phyloP scores from a whole-genome alignment of 2,329 filamentous ascomycete genomes.

The Sporothrix globosa region DNA sequence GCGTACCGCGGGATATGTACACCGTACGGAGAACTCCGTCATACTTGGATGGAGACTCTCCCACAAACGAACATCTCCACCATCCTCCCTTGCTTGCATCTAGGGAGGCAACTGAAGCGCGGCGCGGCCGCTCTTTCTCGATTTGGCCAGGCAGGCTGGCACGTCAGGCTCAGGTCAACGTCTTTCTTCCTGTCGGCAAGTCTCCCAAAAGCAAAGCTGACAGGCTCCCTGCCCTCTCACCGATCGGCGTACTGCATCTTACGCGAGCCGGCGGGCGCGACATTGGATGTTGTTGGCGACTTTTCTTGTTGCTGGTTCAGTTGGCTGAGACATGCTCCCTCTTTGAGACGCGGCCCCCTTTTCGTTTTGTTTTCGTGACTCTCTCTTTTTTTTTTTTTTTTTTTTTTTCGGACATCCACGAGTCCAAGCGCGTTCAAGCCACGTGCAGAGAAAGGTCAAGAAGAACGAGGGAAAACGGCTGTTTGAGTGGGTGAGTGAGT shows the following conservation, averaged over 20 bases:
- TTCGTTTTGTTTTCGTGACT: background rate
- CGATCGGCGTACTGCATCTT: conserved; percentile 14
- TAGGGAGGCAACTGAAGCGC: conserved; percentile 4
- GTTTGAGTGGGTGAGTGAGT: background rate
- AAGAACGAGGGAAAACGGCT: background rate
- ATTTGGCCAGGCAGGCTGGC: background rate
- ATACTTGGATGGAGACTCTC: background rate
- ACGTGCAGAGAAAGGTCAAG: conserved; percentile 7
- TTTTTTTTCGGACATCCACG: background rate
- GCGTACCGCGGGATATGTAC: background rate
- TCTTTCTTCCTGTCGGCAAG: background rate
- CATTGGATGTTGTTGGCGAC: background rate
- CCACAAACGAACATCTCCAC: background rate
- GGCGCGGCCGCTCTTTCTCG: conserved; percentile 1
- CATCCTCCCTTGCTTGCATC: conserved; percentile 17
- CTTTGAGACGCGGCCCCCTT: background rate
- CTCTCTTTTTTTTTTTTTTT: background rate
- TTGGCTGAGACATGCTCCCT: conserved; percentile 1
- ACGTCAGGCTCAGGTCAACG: background rate
- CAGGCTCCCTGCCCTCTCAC: conserved; percentile 1
- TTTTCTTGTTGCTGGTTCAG: background rate
- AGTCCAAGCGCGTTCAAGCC: background rate
- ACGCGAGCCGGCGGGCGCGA: background rate
- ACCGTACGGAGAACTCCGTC: background rate
- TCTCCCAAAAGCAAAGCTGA: background rate